phyloP scores from a whole-genome alignment of 768 basidiomycete genomes.

The Boletus fagicola region DNA sequence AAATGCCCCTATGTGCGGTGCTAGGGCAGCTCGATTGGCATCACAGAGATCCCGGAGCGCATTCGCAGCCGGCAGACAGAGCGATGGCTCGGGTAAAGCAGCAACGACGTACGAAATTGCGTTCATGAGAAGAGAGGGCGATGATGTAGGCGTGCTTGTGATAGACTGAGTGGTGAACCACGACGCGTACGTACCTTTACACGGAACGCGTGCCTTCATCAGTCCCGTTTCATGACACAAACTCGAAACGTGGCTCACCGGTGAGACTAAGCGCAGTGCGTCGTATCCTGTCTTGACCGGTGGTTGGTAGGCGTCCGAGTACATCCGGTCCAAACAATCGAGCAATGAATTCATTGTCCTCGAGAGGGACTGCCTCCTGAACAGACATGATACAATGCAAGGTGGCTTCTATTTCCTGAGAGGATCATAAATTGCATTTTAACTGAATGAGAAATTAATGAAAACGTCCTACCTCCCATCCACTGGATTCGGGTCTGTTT shows the following conservation, averaged over 20 bases:
- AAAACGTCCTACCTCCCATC: conserved; percentile 69
- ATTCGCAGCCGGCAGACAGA: conserved; percentile 73
- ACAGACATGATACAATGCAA: conserved; percentile 83
- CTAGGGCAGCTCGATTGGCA: conserved; percentile 80
- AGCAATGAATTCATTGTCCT: conserved; percentile 51
- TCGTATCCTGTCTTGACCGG: conserved; percentile 63
- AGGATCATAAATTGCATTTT: conserved; percentile 1
- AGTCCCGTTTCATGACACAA: background rate
- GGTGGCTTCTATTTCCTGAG: conserved; percentile 80
- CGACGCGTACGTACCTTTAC: conserved; percentile 66
- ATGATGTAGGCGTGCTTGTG: conserved; percentile 26
- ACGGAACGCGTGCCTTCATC: background rate
- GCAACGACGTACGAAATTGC: conserved; percentile 68
- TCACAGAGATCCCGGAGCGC: conserved; percentile 87
- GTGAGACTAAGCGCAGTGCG: conserved; percentile 73
- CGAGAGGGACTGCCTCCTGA: conserved; percentile 78
- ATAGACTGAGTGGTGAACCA: conserved; percentile 66
- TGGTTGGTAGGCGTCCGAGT: conserved; percentile 63
- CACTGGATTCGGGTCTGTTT: conserved; percentile 40
- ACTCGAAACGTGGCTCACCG: conserved; percentile 47
- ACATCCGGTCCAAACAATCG: conserved; percentile 73
- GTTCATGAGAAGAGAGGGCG: conserved; percentile 55
- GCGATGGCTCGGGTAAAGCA: conserved; percentile 61
- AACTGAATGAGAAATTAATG: background rate
- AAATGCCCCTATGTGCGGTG: conserved; percentile 82